Conservation (phyloP, 2,329 filamentous ascomycete species). For the Metarhizium guizhouense region DNA sequence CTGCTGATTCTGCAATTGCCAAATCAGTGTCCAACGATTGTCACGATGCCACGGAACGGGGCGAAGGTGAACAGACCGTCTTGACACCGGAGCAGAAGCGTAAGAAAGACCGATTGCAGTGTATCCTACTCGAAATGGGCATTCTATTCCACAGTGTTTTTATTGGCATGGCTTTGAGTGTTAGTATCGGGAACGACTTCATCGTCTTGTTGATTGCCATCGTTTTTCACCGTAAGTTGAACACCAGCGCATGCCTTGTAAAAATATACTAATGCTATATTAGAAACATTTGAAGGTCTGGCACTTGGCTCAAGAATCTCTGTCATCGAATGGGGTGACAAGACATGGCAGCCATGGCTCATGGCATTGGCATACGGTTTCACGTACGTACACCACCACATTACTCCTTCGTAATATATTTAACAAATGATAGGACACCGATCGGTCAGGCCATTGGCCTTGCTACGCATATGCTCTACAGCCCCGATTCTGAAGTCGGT, state of each 20-base stretch:
- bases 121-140: slow-evolving; percentile 68
- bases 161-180: slow-evolving; percentile 75
- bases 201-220: slow-evolving; percentile 73
- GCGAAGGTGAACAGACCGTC: slow-evolving; percentile 9
- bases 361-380: slow-evolving; percentile 50
- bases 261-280: neutral
- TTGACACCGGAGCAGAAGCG: slow-evolving; percentile 43
- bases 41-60: neutral
- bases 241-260: neutral
- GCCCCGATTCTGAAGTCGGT: slow-evolving; percentile 55
- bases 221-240: slow-evolving; percentile 51
- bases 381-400: slow-evolving; percentile 16
- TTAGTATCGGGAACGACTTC: slow-evolving; percentile 67
- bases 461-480: slow-evolving; percentile 60
- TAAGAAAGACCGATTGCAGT: slow-evolving; percentile 64
- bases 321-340: slow-evolving; percentile 34
- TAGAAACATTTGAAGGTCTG: slow-evolving; percentile 43
- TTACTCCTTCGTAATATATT: neutral
- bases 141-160: slow-evolving; percentile 59
- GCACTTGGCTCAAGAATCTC: slow-evolving; percentile 58
- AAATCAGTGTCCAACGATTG: neutral
- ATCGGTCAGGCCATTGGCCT: slow-evolving; percentile 67
- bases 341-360: slow-evolving; percentile 40
- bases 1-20: neutral
- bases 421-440: slow-evolving; percentile 36